phyloP scores from a whole-genome alignment of 176 grass and related monocot species.

The Tillandsia leiboldiana region DNA sequence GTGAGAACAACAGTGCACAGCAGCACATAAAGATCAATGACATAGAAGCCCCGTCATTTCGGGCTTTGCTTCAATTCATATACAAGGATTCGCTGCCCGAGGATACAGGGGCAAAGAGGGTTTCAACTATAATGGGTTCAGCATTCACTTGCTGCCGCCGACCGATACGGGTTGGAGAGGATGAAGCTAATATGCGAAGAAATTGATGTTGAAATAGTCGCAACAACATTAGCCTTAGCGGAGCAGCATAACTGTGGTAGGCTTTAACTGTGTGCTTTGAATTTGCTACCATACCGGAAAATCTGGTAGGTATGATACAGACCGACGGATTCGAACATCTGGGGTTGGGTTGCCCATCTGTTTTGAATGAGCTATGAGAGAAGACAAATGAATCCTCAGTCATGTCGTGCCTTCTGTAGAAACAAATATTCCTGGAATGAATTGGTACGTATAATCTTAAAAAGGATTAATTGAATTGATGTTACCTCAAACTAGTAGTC shows the following conservation, averaged over 20 bases:
- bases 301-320: conserved; percentile 17
- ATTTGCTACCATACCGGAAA: conserved; percentile 17
- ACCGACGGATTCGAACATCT: conserved; percentile 15
- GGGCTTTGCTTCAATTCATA: conserved; percentile 36
- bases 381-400: neutral
- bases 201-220: conserved; percentile 20
- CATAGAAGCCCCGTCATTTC: conserved; percentile 32
- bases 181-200: conserved; percentile 27
- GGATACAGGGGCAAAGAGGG: neutral
- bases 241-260: conserved; percentile 5
- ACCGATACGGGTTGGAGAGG: conserved; percentile 31
- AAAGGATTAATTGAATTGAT: too few relatives aligned
- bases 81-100: conserved; percentile 23
- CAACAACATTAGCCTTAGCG: conserved; percentile 21
- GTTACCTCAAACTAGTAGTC: too few relatives aligned
- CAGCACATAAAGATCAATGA: conserved; percentile 24
- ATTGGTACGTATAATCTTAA: too few relatives aligned
- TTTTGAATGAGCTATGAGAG: conserved; percentile 32
- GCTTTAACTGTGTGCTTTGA: conserved; percentile 20
- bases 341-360: conserved; percentile 22
- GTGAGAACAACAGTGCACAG: conserved; percentile 4
- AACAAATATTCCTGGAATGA: too few relatives aligned
- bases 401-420: too few relatives aligned
- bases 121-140: conserved; percentile 8
- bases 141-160: conserved; percentile 39